Evolutionary conservation across 176 grass and related monocot genomes (phyloP).

Genomic region (Calamus simplicifolius): DNA sequence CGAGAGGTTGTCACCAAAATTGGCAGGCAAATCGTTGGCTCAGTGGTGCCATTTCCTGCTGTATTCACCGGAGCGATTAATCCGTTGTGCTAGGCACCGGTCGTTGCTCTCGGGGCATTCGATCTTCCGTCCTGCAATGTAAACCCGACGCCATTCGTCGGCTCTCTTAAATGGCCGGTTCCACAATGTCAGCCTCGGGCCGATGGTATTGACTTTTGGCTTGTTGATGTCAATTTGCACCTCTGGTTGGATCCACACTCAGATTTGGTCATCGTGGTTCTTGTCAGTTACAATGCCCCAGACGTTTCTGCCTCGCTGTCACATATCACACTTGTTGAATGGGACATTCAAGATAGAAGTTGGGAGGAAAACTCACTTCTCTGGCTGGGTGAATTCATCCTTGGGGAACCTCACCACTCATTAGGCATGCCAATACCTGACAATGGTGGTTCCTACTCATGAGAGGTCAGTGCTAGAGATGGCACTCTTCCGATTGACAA

Average conservation of each 20-base stretch:
- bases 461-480: no score
- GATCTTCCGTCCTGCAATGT: constrained; percentile 71
- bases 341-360: constrained; percentile 50
- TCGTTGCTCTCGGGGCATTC: constrained; percentile 76
- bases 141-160: constrained; percentile 81
- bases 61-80: constrained; percentile 90
- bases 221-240: constrained; percentile 80
- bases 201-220: constrained; percentile 72
- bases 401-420: constrained; percentile 75
- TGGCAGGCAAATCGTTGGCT: constrained; percentile 49
- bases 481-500: no score
- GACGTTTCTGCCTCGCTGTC: constrained; percentile 34
- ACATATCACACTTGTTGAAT: constrained; percentile 22
- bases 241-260: constrained; percentile 62
- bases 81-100: constrained; percentile 78
- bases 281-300: constrained; percentile 34
- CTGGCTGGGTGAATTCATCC: constrained; percentile 73
- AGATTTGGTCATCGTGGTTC: constrained; percentile 26
- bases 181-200: constrained; percentile 57
- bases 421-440: background rate
- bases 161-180: constrained; percentile 41
- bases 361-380: constrained; percentile 28
- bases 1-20: constrained; percentile 61
- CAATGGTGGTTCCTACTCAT: no score
- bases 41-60: constrained; percentile 72